Percentiles rank a stretch among this genome's conserved stretches.
Conservation (phyloP, 768 basidiomycete species). For the Macrolepiota fuliginosa region DNA sequence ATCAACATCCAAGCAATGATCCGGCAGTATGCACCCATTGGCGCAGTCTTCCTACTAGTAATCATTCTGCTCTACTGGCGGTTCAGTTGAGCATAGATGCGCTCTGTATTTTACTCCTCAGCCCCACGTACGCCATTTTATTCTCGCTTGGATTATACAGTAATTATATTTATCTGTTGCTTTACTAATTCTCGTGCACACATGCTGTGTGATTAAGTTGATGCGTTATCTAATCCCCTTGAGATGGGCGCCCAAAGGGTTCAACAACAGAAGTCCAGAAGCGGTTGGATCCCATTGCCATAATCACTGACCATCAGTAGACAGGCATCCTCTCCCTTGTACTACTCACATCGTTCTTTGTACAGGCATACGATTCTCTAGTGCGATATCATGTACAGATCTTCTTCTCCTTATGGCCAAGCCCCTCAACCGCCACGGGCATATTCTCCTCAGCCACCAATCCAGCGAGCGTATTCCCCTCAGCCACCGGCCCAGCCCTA, state of each 20-base stretch:
- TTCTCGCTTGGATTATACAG: slow-evolving; percentile 9
- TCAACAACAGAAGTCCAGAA: not conserved
- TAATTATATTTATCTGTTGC: slow-evolving; percentile 12
- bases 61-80: slow-evolving; percentile 80
- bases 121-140: not conserved
- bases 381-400: slow-evolving; percentile 16
- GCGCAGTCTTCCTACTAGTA: slow-evolving; percentile 74
- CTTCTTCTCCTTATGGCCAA: slow-evolving; percentile 22
- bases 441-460: slow-evolving; percentile 10
- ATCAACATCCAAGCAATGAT: slow-evolving; percentile 94
- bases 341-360: not conserved
- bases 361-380: not conserved
- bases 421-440: slow-evolving; percentile 11
- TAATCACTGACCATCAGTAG: slow-evolving; percentile 2
- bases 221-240: slow-evolving; percentile 14
- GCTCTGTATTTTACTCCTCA: not conserved
- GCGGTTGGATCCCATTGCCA: not conserved
- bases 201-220: slow-evolving; percentile 1
- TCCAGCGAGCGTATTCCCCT: slow-evolving; percentile 16
- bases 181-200: slow-evolving; percentile 4
- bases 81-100: slow-evolving; percentile 41
- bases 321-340: not conserved
- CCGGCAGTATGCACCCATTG: slow-evolving; percentile 93
- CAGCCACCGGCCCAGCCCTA: slow-evolving; percentile 6
- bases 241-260: not conserved